phyloP scores from a whole-genome alignment of 176 grass and related monocot species.

The Rhipidocladum racemiflorum region DNA sequence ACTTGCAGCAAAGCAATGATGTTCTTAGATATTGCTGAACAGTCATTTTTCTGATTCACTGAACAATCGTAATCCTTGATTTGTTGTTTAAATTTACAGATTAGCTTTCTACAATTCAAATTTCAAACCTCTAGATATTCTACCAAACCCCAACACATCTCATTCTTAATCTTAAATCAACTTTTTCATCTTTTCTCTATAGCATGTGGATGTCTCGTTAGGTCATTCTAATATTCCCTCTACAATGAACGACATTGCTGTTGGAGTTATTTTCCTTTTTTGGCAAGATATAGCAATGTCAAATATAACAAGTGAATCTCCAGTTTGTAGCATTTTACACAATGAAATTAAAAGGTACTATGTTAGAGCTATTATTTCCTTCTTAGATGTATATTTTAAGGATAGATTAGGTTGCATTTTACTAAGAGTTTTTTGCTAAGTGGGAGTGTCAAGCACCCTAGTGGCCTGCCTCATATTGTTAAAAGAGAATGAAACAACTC shows the following conservation, averaged over 20 bases:
- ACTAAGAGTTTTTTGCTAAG: neutral
- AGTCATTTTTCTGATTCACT: neutral
- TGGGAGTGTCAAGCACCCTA: neutral
- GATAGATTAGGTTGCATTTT: neutral
- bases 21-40: neutral
- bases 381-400: neutral
- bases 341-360: neutral
- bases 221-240: neutral
- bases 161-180: neutral
- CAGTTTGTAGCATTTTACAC: neutral
- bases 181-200: neutral
- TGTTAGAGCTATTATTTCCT: neutral
- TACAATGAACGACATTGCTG: neutral
- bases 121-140: neutral
- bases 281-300: neutral
- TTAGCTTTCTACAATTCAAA: neutral
- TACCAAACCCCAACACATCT: neutral
- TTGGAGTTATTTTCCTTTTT: neutral
- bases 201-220: neutral
- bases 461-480: neutral
- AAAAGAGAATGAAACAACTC: too few species aligned
- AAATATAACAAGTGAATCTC: constrained; percentile 12
- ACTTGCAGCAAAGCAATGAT: neutral
- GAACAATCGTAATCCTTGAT: neutral
- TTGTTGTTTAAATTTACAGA: neutral